Evolutionary conservation across 2,329 filamentous ascomycete genomes (phyloP).

Genomic region (Bimuria novae-zelandiae): DNA sequence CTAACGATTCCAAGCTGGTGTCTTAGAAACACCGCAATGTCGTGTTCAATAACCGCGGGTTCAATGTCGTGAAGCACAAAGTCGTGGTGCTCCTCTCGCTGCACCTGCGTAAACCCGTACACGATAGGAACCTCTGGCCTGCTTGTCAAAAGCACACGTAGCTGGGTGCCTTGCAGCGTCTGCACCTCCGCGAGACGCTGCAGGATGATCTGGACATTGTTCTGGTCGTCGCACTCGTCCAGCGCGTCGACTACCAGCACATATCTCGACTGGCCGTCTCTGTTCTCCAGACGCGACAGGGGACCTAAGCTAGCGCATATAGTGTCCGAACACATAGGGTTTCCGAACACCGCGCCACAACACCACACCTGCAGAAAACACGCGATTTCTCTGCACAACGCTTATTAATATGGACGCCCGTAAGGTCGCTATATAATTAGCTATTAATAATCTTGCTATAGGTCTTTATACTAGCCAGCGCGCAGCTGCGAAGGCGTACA

Average conservation of each 20-base stretch:
- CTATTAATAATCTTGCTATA: too few species aligned
- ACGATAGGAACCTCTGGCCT: slow-evolving; percentile 15
- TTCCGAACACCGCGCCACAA: too few species aligned
- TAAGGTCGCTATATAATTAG: too few species aligned
- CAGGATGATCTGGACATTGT: slow-evolving; percentile 17
- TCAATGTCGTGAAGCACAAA: slow-evolving; percentile 17
- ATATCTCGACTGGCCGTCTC: too few species aligned
- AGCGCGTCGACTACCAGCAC: background rate
- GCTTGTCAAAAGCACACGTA: slow-evolving; percentile 27
- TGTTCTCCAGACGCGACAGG: too few species aligned
- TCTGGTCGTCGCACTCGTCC: slow-evolving; percentile 34
- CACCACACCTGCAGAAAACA: too few species aligned
- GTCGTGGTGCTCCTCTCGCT: background rate
- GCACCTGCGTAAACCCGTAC: slow-evolving; percentile 9
- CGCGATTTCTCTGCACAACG: too few species aligned
- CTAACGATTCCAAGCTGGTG: background rate
- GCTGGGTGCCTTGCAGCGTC: slow-evolving; percentile 13
- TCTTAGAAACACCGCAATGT: slow-evolving; percentile 15
- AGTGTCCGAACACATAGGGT: too few species aligned
- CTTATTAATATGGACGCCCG: too few species aligned
- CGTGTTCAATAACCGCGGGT: slow-evolving; percentile 5
- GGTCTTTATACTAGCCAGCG: too few species aligned
- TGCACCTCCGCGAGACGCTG: slow-evolving; percentile 11
- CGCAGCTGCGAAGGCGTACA: too few species aligned
- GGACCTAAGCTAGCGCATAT: too few species aligned